phyloP scores from a whole-genome alignment of 768 basidiomycete genomes.

The Leucogyrophana mollusca region DNA sequence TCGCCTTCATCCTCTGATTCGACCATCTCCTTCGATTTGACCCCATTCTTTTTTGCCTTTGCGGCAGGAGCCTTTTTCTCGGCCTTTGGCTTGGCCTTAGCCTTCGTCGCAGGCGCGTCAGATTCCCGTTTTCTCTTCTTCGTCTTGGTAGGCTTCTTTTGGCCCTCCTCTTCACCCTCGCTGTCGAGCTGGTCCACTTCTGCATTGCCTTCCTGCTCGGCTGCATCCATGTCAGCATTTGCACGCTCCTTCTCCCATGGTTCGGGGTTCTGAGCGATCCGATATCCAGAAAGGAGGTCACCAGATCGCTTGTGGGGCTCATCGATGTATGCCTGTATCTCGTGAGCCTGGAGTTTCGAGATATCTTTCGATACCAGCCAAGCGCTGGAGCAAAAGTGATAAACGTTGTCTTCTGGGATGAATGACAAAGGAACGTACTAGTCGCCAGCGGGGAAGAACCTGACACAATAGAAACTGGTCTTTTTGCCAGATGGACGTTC shows the following conservation, averaged over 20 bases:
- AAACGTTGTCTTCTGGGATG: conserved; percentile 7
- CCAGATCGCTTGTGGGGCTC: conserved; percentile 75
- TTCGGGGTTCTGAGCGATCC: conserved; percentile 70
- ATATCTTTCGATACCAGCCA: conserved; percentile 87
- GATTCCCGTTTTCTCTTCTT: conserved; percentile 67
- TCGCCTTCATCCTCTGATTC: conserved; percentile 64
- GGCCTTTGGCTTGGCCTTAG: conserved; percentile 47
- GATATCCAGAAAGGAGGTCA: conserved; percentile 76
- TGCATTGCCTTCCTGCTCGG: conserved; percentile 53
- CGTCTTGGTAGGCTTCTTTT: conserved; percentile 42
- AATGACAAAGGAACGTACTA: conserved; percentile 59
- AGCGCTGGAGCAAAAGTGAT: conserved; percentile 47
- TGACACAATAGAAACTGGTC: conserved; percentile 64
- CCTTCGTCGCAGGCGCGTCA: conserved; percentile 43
- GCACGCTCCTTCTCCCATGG: conserved; percentile 58
- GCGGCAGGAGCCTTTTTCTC: conserved; percentile 29
- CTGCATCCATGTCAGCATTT: conserved; percentile 28
- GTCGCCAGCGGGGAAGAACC: conserved; percentile 94
- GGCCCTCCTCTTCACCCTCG: conserved; percentile 51
- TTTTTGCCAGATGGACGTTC: conserved; percentile 78
- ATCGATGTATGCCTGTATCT: conserved; percentile 81
- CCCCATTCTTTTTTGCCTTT: conserved; percentile 53
- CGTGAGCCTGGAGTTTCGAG: conserved; percentile 69
- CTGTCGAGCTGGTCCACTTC: conserved; percentile 67
- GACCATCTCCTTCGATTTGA: conserved; percentile 59